Base-by-base conservation (phyloP, 2,329 filamentous ascomycete species). In the Daldinia eschscholtzii region DNA sequence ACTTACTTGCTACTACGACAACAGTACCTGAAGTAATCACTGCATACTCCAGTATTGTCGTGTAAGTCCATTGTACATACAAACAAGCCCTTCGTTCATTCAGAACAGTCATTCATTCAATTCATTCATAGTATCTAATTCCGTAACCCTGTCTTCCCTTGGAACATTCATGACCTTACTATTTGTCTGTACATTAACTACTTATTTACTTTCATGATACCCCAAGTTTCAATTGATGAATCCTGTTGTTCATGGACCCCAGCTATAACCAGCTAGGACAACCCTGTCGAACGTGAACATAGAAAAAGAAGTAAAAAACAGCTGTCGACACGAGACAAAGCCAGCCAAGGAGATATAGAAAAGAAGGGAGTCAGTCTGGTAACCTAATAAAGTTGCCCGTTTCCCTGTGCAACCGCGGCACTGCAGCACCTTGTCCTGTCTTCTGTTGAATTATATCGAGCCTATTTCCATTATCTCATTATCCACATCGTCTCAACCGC, bases 151-250 rank as follows among this genome's bases (percentile, higher is more conserved):
- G 48, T 59, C 57, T 52, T 60, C 26, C 57, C 64, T 46, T 67
- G 68, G 69, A 72, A 71, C 73, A 72, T 72, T 72, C 58, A 67
- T 72, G 70, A 72, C 67, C 57, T 64, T 67, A 53, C 59, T 68
- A 72, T 69, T 71, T 68, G 60, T 68, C 65, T 68, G 69, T 69
- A 67, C 73, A 70, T 74, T 69, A 70, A 70, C 68, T 74, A 74
- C 20, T 23, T 23, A 23, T 23, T 73, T 72, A 69, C 72, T 72
- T 64, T 75, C 72, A 69, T 71, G 68, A 69, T 69, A 71, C 71
- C 61, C 70, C 67, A 60, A 66, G 65, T 72, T 67, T 70, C 71
- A 70, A 72, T 73, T 73, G 67, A 72, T 73, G 62, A 70, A 46
- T 63, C 65, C 70, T 66, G 58, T 67, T 70, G 52, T 57, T 41